Conservation (phyloP, 2,329 filamentous ascomycete genomes). For the Cercospora sesami region DNA sequence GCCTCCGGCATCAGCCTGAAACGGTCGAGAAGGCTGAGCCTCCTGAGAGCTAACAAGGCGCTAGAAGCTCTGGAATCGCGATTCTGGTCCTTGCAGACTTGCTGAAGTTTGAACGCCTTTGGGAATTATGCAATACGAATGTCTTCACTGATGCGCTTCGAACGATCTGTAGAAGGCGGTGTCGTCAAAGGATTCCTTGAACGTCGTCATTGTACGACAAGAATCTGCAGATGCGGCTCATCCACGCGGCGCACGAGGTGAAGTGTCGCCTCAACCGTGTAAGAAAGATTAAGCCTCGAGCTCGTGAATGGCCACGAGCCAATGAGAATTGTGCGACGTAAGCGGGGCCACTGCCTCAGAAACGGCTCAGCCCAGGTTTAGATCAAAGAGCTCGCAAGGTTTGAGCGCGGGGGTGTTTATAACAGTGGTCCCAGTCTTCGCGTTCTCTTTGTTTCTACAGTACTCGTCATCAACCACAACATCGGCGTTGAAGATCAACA, state of each 20-base stretch:
- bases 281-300: neutral
- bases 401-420: constrained; percentile 12
- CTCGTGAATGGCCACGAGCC: neutral
- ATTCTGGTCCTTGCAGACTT: neutral
- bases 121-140: neutral
- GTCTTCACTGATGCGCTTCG: neutral
- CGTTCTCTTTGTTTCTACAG: constrained; percentile 4
- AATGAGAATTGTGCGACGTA: constrained; percentile 11
- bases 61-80: neutral
- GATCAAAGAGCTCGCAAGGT: constrained; percentile 9
- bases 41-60: neutral
- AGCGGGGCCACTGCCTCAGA: constrained; percentile 9
- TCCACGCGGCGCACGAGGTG: constrained; percentile 3
- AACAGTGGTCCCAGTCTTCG: neutral
- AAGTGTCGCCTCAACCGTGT: neutral
- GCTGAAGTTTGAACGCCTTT: neutral
- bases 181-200: neutral
- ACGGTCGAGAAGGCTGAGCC: neutral
- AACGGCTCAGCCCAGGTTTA: constrained; percentile 5
- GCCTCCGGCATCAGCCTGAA: neutral
- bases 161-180: neutral
- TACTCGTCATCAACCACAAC: neutral
- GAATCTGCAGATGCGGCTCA: neutral
- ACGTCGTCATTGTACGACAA: neutral
- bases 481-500: neutral